These are phyloP conservation scores for Crataegus laevigata DNA, from an alignment of 306 rosid species.

Conservation along the genomic window DNA sequence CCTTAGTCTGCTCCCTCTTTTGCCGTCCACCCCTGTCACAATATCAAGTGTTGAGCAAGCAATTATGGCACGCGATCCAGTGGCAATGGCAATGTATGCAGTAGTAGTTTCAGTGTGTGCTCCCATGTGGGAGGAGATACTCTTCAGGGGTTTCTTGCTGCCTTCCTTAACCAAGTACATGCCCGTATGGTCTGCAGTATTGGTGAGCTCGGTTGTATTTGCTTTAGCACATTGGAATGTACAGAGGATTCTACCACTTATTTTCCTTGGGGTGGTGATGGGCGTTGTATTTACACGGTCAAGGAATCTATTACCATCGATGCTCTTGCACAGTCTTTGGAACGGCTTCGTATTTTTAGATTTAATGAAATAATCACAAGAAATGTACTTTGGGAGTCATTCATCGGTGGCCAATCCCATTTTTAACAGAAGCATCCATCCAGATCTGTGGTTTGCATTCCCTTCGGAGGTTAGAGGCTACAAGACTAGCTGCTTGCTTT, in stretches of 20 bases:
- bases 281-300: constrained; percentile 80
- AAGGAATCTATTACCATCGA: constrained; percentile 80
- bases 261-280: constrained; percentile 90
- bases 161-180: constrained; percentile 91
- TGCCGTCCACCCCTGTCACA: constrained; percentile 74
- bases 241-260: constrained; percentile 89
- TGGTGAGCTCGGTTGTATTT: constrained; percentile 83
- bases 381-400: constrained; percentile 16
- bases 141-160: constrained; percentile 87
- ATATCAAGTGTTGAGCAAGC: constrained; percentile 91
- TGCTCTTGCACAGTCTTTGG: constrained; percentile 99
- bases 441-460: background rate
- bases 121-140: constrained; percentile 97
- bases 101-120: constrained; percentile 79
- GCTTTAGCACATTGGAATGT: constrained; percentile 91
- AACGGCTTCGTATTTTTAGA: constrained; percentile 84
- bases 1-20: constrained; percentile 64
- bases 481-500: constrained; percentile 1
- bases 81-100: constrained; percentile 82
- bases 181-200: constrained; percentile 89
- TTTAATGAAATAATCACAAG: constrained; percentile 53
- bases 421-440: constrained; percentile 22
- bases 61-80: constrained; percentile 80
- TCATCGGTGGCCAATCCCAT: constrained; percentile 4
- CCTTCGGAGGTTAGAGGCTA: background rate